Percentiles rank a stretch among this genome's conserved stretches.
Conservation (phyloP, 768 basidiomycete species). For the Boletus reticulatus region DNA sequence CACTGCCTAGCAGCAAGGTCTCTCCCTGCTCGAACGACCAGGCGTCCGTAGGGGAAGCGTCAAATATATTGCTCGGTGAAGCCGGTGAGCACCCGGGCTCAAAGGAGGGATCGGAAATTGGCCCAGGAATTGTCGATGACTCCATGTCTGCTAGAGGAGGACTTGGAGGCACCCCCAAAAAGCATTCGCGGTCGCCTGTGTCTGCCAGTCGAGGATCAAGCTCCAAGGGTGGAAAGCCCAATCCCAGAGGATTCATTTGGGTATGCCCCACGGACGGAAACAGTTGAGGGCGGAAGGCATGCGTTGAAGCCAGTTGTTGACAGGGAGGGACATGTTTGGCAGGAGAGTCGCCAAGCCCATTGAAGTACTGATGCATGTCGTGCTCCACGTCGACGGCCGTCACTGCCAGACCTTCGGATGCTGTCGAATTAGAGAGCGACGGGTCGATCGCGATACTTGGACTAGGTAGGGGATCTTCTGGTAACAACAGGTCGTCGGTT, state of each 20-base stretch:
- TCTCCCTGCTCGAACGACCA: slow-evolving; percentile 14
- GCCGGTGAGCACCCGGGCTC: not conserved
- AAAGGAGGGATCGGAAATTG: not conserved
- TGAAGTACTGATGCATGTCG: slow-evolving; percentile 29
- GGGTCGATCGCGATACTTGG: not conserved
- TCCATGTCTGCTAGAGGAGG: slow-evolving; percentile 6
- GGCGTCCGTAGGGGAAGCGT: not conserved
- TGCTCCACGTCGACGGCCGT: slow-evolving; percentile 12
- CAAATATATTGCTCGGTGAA: slow-evolving; percentile 6
- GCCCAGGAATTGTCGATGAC: not conserved
- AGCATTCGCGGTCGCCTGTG: slow-evolving; percentile 12
- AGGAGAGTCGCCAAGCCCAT: slow-evolving; percentile 25
- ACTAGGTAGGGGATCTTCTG: not conserved
- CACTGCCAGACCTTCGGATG: not conserved
- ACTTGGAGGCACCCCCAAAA: slow-evolving; percentile 29
- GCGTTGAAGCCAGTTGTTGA: not conserved
- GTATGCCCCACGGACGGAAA: not conserved
- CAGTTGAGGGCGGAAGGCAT: slow-evolving; percentile 11
- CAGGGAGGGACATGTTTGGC: slow-evolving; percentile 5
- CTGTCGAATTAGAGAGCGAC: not conserved
- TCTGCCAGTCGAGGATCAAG: slow-evolving; percentile 6
- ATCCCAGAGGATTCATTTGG: not conserved
- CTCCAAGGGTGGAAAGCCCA: slow-evolving; percentile 5
- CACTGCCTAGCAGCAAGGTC: not conserved
- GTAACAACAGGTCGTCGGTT: not conserved